Base-by-base conservation (phyloP, 2,329 filamentous ascomycete species). In the Grosmannia clavigera region DNA sequence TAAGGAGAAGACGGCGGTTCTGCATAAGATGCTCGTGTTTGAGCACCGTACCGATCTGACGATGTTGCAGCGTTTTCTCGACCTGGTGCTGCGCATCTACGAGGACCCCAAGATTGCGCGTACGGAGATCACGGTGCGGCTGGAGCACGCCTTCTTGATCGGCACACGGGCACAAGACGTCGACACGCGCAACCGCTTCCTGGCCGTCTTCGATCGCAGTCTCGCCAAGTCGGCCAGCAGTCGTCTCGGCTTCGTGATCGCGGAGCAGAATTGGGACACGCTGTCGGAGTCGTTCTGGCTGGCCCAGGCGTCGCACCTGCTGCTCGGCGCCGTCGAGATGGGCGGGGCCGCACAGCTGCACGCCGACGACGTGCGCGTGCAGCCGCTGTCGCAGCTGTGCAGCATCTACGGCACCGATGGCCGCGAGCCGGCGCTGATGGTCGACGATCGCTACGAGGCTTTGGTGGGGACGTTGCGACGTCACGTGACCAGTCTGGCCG, bases 1-100 rank as follows among this genome's bases (percentile, higher is more conserved):
- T 1, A 99, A 99, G 72, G 95, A 99, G 74, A 99, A 99, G 77
- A 97, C 92, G 0, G 95, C 95, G 1, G 94, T 99, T 1, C 76
- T 99, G n/a, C 92, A 95, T 68, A 99, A 99, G 75, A 99, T 99
- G 94, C 77, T 97, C 19, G 86, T 92, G 0, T 99, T 99, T 66
- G 94, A 99, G 73, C 84, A 89, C 61, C 83, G 94, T 48, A 75
- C 81, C 33, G 92, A 97, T 69, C 83, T 86, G 38, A 90, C 87
- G 0, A 86, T 99, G 75, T 79, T 99, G 61, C 91, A 87, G 66
- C 92, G 92, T 69, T 99, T 97, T 75, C 78, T 99, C 61, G 89
- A 97, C 65, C 83, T 99, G 31, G 94, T 99, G 31, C 95, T 99
- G 66, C 86, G 92, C 56, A 96, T 99, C 62, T 99, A 99, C 70